Conservation (phyloP, 2,329 filamentous ascomycete genomes). For the Herpotrichia juniperi region DNA sequence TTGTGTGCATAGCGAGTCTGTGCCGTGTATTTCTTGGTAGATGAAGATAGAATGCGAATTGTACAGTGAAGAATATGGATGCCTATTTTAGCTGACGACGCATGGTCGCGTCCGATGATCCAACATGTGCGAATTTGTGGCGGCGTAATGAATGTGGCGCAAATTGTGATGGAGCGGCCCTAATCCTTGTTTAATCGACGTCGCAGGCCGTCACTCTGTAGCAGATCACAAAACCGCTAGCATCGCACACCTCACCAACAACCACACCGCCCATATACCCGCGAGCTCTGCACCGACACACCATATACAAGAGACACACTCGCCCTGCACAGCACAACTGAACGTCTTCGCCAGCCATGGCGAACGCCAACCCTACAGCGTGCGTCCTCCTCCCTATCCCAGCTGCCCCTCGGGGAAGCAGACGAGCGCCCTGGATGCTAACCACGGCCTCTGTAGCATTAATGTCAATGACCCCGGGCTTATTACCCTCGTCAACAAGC, state of each 20-base stretch:
- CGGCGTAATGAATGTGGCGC: neutral
- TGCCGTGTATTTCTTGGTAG: slow-evolving; percentile 26
- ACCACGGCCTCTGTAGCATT: slow-evolving; percentile 57
- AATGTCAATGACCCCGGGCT: slow-evolving; percentile 74
- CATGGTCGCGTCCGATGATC: slow-evolving; percentile 25
- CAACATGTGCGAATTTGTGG: neutral
- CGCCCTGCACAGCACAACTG: neutral
- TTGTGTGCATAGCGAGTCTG: slow-evolving; percentile 34
- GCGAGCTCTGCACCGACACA: neutral
- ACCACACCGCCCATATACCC: neutral
- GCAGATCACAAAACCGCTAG: neutral
- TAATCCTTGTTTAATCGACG: slow-evolving; percentile 2
- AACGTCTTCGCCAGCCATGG: slow-evolving; percentile 40
- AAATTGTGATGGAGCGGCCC: neutral
- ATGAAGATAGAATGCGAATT: slow-evolving; percentile 35
- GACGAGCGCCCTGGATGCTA: slow-evolving; percentile 27
- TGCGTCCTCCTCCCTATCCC: slow-evolving; percentile 29
- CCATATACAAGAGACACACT: neutral
- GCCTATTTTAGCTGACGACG: slow-evolving; percentile 44
- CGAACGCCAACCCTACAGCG: slow-evolving; percentile 50
- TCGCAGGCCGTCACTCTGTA: slow-evolving; percentile 1
- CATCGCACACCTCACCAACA: neutral
- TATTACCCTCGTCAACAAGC: slow-evolving; percentile 92
- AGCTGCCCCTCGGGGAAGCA: slow-evolving; percentile 12
- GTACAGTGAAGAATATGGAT: slow-evolving; percentile 35